These are phyloP conservation scores for Dichotomocladium elegans DNA, from an alignment of 371 early-diverging fungal species.

Conservation along the genomic window DNA sequence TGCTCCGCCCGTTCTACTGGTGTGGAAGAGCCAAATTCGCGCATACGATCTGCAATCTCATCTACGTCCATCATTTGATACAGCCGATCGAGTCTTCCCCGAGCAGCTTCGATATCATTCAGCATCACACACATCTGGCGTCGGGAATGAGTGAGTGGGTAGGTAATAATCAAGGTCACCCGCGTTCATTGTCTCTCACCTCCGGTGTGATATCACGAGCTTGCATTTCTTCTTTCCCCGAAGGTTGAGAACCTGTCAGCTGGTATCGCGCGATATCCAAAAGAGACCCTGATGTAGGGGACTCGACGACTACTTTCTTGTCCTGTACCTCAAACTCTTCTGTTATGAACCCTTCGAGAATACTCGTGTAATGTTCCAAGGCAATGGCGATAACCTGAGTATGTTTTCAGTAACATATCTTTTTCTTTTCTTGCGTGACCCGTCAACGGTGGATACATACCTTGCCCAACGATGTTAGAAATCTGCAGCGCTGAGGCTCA, in stretches of 20 bases:
- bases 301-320: slow-evolving; percentile 5
- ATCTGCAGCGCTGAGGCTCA: slow-evolving; percentile 60
- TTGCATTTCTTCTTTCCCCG: slow-evolving; percentile 36
- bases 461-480: slow-evolving; percentile 69
- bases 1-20: slow-evolving; percentile 24
- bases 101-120: slow-evolving; percentile 67
- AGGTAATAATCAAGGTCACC: no score
- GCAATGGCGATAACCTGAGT: slow-evolving; percentile 45
- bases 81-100: slow-evolving; percentile 55
- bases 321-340: slow-evolving; percentile 30
- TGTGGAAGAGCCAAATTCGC: slow-evolving; percentile 25
- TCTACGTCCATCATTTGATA: slow-evolving; percentile 68
- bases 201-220: slow-evolving; percentile 56
- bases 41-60: slow-evolving; percentile 48
- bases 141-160: no score
- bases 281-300: slow-evolving; percentile 17
- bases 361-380: slow-evolving; percentile 48
- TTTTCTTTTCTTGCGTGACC: slow-evolving; percentile 16
- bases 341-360: slow-evolving; percentile 36
- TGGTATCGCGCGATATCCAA: slow-evolving; percentile 39
- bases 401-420: not conserved
- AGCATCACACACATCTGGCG: slow-evolving; percentile 56
- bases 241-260: slow-evolving; percentile 20
- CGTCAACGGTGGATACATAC: slow-evolving; percentile 24
- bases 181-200: no score